A percentile compares a stretch with the other conserved stretches of the same genome.
Evolutionary conservation across 768 basidiomycete species (phyloP).

Genomic region (Rhizopogon vulgaris): DNA sequence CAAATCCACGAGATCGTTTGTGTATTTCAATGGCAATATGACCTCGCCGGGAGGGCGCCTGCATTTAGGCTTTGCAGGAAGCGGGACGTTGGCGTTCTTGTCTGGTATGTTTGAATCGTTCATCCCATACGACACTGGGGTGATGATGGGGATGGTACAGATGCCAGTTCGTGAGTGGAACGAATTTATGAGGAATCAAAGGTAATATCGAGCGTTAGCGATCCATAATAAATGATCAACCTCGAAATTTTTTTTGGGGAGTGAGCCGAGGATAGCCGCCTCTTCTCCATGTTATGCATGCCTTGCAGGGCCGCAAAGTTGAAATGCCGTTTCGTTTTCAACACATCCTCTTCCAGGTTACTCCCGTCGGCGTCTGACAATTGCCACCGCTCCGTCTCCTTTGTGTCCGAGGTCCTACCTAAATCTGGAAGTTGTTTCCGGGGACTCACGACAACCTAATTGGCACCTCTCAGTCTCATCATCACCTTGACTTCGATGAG

Average conservation of each 20-base stretch:
- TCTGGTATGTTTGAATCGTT: conserved; percentile 11
- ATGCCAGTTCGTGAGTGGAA: background rate
- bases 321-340: conserved; percentile 5
- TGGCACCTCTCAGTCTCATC: conserved; percentile 5
- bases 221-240: conserved; percentile 12
- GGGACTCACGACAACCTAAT: conserved; percentile 13
- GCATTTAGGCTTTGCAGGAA: conserved; percentile 33
- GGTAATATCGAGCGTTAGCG: conserved; percentile 5
- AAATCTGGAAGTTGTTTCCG: background rate
- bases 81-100: conserved; percentile 42
- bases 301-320: conserved; percentile 15
- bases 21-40: conserved; percentile 51
- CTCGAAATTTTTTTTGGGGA: conserved; percentile 13
- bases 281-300: conserved; percentile 3
- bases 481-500: conserved; percentile 12
- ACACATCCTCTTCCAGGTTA: background rate
- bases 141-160: background rate
- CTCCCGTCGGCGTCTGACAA: conserved; percentile 8
- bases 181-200: conserved; percentile 9
- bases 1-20: conserved; percentile 47
- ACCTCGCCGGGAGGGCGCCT: conserved; percentile 42
- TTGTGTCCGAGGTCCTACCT: conserved; percentile 18
- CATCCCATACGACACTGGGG: conserved; percentile 20
- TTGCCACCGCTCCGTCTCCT: background rate
- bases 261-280: conserved; percentile 17